Conservation (phyloP, 306 rosid genomes). For the Dalbergia cochinchinensis region DNA sequence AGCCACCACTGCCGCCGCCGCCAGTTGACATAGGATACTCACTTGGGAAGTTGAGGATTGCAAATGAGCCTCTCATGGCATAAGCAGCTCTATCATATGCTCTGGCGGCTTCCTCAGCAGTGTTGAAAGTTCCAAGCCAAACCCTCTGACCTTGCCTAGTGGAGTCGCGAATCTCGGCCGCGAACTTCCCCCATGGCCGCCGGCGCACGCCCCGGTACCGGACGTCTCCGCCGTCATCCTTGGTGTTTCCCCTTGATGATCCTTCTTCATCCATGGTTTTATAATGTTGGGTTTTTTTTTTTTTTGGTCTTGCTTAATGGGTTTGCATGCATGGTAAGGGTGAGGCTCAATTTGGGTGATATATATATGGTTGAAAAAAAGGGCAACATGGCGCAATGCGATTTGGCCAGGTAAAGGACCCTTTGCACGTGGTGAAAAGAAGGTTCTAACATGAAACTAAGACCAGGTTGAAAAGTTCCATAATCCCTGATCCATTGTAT, state of each 20-base stretch:
- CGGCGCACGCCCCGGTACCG: slow-evolving; percentile 76
- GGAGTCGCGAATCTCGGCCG: slow-evolving; percentile 94
- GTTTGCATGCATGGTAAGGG: slow-evolving; percentile 57
- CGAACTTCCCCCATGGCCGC: slow-evolving; percentile 93
- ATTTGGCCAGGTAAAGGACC: slow-evolving; percentile 35
- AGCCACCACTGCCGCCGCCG: slow-evolving; percentile 32
- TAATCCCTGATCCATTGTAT: slow-evolving; percentile 56
- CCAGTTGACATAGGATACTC: slow-evolving; percentile 58
- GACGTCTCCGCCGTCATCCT: slow-evolving; percentile 53
- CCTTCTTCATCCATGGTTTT: slow-evolving; percentile 46
- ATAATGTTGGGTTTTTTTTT: background rate
- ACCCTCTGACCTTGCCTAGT: slow-evolving; percentile 70
- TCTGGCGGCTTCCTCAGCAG: slow-evolving; percentile 95
- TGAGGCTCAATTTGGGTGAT: background rate
- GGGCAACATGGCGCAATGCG: background rate
- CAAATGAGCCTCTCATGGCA: slow-evolving; percentile 83
- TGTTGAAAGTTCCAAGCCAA: slow-evolving; percentile 90
- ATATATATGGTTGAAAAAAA: slow-evolving; percentile 53
- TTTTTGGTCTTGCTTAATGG: background rate
- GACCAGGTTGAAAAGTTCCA: slow-evolving; percentile 38
- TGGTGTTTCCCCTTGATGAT: slow-evolving; percentile 43
- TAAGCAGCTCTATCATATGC: slow-evolving; percentile 94
- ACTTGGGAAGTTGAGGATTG: slow-evolving; percentile 81
- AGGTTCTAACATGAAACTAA: slow-evolving; percentile 41
- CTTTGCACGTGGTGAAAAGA: slow-evolving; percentile 53